These are phyloP conservation scores for Suhomyces prunicola DNA, from an alignment of 805 yeast genomes.

Conservation along the genomic window DNA sequence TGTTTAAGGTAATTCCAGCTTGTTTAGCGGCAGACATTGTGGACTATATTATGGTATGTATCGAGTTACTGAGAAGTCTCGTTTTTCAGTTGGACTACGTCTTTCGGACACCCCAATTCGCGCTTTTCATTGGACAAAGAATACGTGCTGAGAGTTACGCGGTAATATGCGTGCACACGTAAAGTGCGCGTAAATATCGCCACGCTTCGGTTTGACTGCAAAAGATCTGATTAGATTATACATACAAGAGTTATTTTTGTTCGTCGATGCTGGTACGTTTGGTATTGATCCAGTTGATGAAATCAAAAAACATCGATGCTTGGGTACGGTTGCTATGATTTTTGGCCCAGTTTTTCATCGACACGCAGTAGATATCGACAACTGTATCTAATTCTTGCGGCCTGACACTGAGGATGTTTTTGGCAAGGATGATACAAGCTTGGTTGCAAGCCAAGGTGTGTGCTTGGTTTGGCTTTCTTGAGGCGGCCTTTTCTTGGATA, in stretches of 20 bases:
- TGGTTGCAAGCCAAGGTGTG: conserved; percentile 59
- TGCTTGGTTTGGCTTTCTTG: conserved; percentile 44
- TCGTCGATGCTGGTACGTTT: conserved; percentile 28
- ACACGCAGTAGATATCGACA: conserved; percentile 51
- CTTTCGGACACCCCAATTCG: conserved; percentile 4
- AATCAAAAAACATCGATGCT: conserved; percentile 65
- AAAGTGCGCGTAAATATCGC: conserved; percentile 1
- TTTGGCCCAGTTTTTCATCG: conserved; percentile 61
- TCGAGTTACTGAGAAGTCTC: not conserved
- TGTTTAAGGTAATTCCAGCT: conserved; percentile 64
- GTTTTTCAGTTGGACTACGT: conserved; percentile 5
- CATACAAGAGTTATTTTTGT: not conserved
- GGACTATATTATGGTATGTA: not conserved
- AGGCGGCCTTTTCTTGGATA: conserved; percentile 43
- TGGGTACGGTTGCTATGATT: conserved; percentile 45
- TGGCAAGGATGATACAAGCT: conserved; percentile 62
- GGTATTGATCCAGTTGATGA: conserved; percentile 75
- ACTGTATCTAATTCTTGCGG: conserved; percentile 39
- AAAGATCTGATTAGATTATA: not conserved
- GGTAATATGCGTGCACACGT: not conserved
- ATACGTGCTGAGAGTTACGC: not conserved
- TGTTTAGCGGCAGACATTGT: conserved; percentile 47
- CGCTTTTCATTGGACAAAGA: conserved; percentile 2
- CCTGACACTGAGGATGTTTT: conserved; percentile 44
- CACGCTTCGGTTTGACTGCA: not conserved